Conservation (phyloP, 2,329 filamentous ascomycete genomes). For the Penicillium verrucosum region DNA sequence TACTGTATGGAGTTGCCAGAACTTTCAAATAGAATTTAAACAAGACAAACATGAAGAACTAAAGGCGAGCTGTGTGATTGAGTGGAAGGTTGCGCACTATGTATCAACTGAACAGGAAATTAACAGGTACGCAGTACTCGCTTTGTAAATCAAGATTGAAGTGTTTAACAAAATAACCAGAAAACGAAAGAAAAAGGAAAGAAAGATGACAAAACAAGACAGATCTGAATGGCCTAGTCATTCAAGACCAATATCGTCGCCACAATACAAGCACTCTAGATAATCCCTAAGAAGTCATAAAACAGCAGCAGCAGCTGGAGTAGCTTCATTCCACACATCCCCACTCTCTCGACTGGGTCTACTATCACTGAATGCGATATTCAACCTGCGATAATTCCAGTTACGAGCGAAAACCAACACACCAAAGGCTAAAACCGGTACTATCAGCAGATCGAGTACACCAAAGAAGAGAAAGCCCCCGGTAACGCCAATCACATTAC, state of each 20-base stretch:
- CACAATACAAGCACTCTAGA: neutral
- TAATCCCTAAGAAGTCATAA: neutral
- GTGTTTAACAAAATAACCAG: neutral
- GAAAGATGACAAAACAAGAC: neutral
- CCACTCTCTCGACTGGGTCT: neutral
- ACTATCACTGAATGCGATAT: neutral
- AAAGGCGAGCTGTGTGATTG: neutral
- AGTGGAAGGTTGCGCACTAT: too few relatives aligned
- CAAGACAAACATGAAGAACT: neutral
- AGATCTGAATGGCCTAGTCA: neutral
- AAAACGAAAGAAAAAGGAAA: neutral
- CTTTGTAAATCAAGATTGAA: neutral
- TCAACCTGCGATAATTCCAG: neutral
- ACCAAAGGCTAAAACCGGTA: neutral
- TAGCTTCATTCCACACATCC: neutral
- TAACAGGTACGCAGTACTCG: neutral
- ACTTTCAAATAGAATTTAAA: neutral
- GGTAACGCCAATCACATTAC: neutral
- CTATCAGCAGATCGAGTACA: neutral
- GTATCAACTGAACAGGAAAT: neutral
- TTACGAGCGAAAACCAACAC: neutral
- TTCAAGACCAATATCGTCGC: neutral
- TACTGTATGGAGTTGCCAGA: neutral
- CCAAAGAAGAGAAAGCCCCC: neutral
- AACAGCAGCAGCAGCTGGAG: neutral